phyloP scores from a whole-genome alignment of 371 early-diverging fungal species.

The Thermomucor indicae-seudaticae region DNA sequence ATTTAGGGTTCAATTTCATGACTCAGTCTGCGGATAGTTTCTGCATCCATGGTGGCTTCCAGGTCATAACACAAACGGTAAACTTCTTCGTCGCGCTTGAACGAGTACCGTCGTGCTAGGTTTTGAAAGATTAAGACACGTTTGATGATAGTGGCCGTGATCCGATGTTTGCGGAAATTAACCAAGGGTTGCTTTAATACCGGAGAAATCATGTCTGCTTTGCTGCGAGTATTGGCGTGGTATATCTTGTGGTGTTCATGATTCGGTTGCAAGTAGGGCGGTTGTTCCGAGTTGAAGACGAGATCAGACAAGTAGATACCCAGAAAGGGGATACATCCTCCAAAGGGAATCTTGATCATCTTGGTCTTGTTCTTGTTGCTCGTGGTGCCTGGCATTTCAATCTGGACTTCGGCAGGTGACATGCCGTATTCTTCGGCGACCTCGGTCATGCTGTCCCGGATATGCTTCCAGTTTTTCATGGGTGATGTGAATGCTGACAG shows the following conservation, averaged over 20 bases:
- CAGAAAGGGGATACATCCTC: conserved; percentile 59
- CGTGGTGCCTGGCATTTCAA: conserved; percentile 29
- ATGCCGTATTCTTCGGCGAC: conserved; percentile 58
- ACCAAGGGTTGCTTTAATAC: conserved; percentile 44
- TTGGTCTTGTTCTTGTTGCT: conserved; percentile 14
- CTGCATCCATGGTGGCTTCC: conserved; percentile 18
- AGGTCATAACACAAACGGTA: conserved; percentile 32
- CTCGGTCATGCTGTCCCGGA: conserved; percentile 59
- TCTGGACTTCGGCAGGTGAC: conserved; percentile 47
- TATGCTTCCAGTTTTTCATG: conserved; percentile 52
- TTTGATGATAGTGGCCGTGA: conserved; percentile 60
- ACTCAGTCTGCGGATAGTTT: conserved; percentile 29
- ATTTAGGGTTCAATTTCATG: conserved; percentile 25
- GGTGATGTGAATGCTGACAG: conserved; percentile 53
- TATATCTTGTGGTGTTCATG: conserved; percentile 20
- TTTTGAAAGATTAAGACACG: conserved; percentile 56
- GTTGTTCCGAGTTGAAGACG: conserved; percentile 62
- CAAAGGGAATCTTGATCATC: conserved; percentile 45
- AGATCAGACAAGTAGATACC: conserved; percentile 66
- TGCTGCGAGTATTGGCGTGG: conserved; percentile 10
- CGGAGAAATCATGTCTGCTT: conserved; percentile 5
- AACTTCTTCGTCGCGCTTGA: conserved; percentile 42
- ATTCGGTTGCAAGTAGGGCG: conserved; percentile 46
- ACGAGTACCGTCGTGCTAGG: conserved; percentile 52
- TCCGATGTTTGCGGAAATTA: conserved; percentile 62